These are phyloP conservation scores for Mollisiaceae sp. DNA, from an alignment of 2,329 filamentous ascomycete genomes.

Conservation along the genomic window DNA sequence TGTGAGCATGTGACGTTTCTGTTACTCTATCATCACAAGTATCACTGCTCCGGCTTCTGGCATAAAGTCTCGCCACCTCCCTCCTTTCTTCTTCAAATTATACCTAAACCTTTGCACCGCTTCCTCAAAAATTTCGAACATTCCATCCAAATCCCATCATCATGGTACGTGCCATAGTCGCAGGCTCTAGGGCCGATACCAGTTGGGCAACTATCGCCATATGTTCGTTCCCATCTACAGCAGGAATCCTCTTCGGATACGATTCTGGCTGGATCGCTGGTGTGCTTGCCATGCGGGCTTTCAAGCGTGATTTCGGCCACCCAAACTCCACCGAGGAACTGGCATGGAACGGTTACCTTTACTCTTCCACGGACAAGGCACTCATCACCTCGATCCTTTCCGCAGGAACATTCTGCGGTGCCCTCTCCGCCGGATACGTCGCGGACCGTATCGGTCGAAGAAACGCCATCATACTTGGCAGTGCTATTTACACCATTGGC, in stretches of 20 bases:
- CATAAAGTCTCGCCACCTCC: neutral
- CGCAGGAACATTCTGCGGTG: conserved; percentile 75
- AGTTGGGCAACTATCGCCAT: neutral
- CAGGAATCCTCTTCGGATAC: conserved; percentile 56
- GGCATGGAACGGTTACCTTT: conserved; percentile 7
- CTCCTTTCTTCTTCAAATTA: neutral
- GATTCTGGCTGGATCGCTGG: conserved; percentile 78
- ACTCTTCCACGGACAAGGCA: conserved; percentile 48
- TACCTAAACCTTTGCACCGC: neutral
- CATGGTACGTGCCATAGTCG: neutral
- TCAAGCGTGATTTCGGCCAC: conserved; percentile 25
- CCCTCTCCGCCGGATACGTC: conserved; percentile 46
- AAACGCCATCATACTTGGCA: conserved; percentile 30
- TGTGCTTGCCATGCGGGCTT: conserved; percentile 57
- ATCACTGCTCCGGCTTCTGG: neutral
- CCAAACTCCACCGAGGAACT: neutral
- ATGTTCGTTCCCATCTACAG: neutral
- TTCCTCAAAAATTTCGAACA: neutral
- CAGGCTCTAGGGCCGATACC: neutral
- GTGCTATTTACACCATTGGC: conserved; percentile 30
- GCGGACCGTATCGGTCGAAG: conserved; percentile 47
- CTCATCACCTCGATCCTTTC: conserved; percentile 74
- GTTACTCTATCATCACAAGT: neutral
- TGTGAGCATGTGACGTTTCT: neutral
- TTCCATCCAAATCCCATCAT: neutral